Evolutionary conservation across 148 eudicot genomes (phyloP).

Genomic region (Persicaria tinctoria): DNA sequence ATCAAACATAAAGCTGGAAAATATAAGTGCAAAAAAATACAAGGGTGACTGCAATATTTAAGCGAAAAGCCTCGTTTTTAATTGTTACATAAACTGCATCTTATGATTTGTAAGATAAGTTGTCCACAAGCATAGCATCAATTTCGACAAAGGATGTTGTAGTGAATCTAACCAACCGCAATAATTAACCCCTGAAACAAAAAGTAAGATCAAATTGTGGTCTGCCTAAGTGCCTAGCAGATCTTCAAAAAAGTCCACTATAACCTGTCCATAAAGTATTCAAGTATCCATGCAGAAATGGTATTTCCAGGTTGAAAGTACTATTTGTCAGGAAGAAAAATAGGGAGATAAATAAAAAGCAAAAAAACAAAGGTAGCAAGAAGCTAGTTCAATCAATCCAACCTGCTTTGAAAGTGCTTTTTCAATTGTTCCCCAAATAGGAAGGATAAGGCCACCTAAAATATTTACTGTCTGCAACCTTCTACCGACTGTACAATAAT

Average conservation of each 20-base stretch:
- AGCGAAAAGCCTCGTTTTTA: too few relatives aligned
- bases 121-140: too few relatives aligned
- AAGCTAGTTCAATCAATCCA: constrained; percentile 13
- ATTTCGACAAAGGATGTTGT: too few relatives aligned
- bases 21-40: neutral
- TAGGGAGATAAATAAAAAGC: neutral
- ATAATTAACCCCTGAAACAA: neutral
- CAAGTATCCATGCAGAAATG: neutral
- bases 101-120: too few relatives aligned
- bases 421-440: constrained; percentile 85
- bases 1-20: neutral
- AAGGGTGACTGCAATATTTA: neutral
- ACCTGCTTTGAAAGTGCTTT: constrained; percentile 94
- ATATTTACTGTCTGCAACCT: constrained; percentile 93
- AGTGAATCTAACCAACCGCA: too few relatives aligned
- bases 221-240: too few relatives aligned
- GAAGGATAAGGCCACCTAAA: constrained; percentile 91
- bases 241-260: neutral
- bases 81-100: too few relatives aligned
- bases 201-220: neutral
- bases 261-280: neutral
- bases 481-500: constrained; percentile 83
- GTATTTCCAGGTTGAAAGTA: neutral
- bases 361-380: neutral
- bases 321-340: neutral